Conservation (phyloP, 2,329 filamentous ascomycete species). For the Rhinocladiella mackenziei region DNA sequence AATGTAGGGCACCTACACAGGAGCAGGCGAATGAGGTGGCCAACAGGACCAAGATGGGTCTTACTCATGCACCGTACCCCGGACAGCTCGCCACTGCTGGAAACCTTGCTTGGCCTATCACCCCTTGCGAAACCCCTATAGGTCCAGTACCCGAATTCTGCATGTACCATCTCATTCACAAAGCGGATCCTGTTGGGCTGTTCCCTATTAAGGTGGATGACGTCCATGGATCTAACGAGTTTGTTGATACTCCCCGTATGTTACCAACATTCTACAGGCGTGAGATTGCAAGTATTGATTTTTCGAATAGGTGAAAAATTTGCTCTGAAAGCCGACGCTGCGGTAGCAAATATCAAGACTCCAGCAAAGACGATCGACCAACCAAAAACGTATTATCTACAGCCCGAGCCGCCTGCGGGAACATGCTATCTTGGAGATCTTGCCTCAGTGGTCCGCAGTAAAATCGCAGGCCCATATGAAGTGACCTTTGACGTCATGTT, state of each 20-base stretch:
- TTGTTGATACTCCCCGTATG: too few relatives aligned
- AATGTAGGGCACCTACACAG: slow-evolving; percentile 47
- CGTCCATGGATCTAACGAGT: slow-evolving; percentile 8
- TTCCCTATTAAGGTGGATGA: slow-evolving; percentile 10
- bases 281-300: too few relatives aligned
- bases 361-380: neutral
- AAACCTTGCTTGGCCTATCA: slow-evolving; percentile 43
- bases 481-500: slow-evolving; percentile 54
- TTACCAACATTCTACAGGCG: too few relatives aligned
- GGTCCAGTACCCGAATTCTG: slow-evolving; percentile 44
- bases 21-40: slow-evolving; percentile 44
- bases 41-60: slow-evolving; percentile 40
- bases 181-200: slow-evolving; percentile 29
- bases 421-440: slow-evolving; percentile 34
- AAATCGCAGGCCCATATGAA: slow-evolving; percentile 52
- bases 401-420: slow-evolving; percentile 8
- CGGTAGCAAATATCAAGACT: slow-evolving; percentile 1
- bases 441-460: slow-evolving; percentile 46
- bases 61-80: slow-evolving; percentile 48
- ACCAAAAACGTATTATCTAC: slow-evolving; percentile 3
- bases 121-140: slow-evolving; percentile 36
- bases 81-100: slow-evolving; percentile 52
- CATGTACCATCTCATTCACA: slow-evolving; percentile 50
- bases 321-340: slow-evolving; percentile 4
- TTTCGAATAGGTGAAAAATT: slow-evolving; percentile 3